These are phyloP conservation scores for Apostasia shenzhenica DNA, from an alignment of 106 monocot species.

Conservation along the genomic window DNA sequence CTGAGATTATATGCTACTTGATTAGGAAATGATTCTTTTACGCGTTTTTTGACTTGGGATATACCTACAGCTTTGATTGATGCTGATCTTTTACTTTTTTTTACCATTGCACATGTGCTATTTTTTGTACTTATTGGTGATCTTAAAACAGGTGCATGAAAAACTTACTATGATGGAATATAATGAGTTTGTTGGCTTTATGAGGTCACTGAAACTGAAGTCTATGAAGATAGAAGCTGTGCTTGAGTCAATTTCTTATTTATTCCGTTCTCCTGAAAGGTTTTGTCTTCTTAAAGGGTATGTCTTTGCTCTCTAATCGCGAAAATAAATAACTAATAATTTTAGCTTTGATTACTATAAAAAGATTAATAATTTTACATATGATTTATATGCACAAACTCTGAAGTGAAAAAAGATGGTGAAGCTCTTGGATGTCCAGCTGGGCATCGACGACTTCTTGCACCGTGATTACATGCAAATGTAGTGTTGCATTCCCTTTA, in stretches of 20 bases:
- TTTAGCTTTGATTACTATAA: neutral
- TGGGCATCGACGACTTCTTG: neutral
- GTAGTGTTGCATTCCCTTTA: too few relatives aligned
- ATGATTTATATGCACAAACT: neutral
- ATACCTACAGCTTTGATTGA: too few relatives aligned
- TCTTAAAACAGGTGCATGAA: conserved; percentile 64
- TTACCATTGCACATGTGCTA: neutral
- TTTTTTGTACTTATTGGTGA: conserved; percentile 3
- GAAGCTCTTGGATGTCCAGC: neutral
- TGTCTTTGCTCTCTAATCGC: neutral
- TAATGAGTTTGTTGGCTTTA: conserved; percentile 78
- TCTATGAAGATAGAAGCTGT: conserved; percentile 57
- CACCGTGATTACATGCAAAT: neutral
- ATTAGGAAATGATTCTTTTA: neutral
- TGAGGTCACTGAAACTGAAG: conserved; percentile 87
- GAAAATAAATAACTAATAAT: neutral
- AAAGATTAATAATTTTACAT: too few relatives aligned
- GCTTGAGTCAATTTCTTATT: conserved; percentile 66
- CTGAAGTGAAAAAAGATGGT: neutral
- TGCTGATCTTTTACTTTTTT: neutral
- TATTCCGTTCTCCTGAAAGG: conserved; percentile 74
- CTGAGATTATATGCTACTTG: too few relatives aligned
- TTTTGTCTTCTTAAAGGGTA: conserved; percentile 79
- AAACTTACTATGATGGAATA: conserved; percentile 71
- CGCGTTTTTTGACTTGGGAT: neutral